A percentile compares a stretch with the other conserved stretches of the same genome.
phyloP scores from a whole-genome alignment of 306 rosid species.

The Hylodesmum podocarpum region DNA sequence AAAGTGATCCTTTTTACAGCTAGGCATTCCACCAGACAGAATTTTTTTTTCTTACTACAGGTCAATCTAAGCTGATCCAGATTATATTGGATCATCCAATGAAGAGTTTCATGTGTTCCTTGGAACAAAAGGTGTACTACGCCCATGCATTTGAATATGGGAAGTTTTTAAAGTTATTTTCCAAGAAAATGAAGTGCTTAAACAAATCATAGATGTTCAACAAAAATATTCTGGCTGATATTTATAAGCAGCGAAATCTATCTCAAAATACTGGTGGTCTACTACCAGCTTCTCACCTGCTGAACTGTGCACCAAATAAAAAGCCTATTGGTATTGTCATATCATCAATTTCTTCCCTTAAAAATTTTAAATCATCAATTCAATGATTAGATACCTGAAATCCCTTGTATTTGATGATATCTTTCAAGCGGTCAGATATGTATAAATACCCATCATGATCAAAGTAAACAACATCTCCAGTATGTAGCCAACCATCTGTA shows the following conservation, averaged over 20 bases:
- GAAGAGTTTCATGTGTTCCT: background rate
- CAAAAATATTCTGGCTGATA: background rate
- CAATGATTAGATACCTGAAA: slow-evolving; percentile 60
- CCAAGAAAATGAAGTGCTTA: background rate
- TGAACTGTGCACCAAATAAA: background rate
- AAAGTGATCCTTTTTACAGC: background rate
- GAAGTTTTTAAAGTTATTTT: background rate
- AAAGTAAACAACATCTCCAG: slow-evolving; percentile 76
- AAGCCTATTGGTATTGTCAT: background rate
- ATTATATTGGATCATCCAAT: background rate
- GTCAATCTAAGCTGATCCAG: slow-evolving; percentile 5
- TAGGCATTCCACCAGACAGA: background rate
- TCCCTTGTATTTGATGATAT: slow-evolving; percentile 89
- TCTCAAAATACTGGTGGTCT: background rate
- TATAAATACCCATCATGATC: slow-evolving; percentile 69
- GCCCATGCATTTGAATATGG: background rate
- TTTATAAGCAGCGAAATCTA: background rate
- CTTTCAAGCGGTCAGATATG: slow-evolving; percentile 79
- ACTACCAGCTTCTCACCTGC: background rate
- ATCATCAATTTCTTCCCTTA: background rate
- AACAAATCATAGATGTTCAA: background rate
- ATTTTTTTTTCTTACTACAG: background rate
- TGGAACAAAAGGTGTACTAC: background rate
- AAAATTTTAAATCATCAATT: background rate
- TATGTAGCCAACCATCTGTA: slow-evolving; percentile 73